Percentiles rank a stretch among this genome's conserved stretches.
These are phyloP conservation scores for Boletus fagicola DNA, from an alignment of 768 basidiomycete genomes.

Conservation along the genomic window DNA sequence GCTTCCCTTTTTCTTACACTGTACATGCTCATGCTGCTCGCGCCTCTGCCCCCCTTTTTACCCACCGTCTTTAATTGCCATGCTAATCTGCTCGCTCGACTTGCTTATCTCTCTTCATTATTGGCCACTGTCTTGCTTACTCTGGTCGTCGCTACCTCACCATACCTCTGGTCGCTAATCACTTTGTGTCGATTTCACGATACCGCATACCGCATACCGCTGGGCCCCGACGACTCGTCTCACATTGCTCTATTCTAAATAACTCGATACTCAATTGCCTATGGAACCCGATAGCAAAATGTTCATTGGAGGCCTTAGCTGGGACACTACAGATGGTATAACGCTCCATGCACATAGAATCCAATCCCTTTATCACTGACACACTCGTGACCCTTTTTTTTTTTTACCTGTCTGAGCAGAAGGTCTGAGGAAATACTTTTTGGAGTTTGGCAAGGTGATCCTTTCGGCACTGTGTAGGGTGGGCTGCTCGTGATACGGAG, in stretches of 20 bases:
- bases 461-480: slow-evolving; percentile 7
- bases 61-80: slow-evolving; percentile 22
- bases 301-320: slow-evolving; percentile 88
- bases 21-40: slow-evolving; percentile 19
- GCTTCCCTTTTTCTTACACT: slow-evolving; percentile 14
- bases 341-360: slow-evolving; percentile 28
- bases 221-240: slow-evolving; percentile 33
- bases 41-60: slow-evolving; percentile 8
- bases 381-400: slow-evolving; percentile 16
- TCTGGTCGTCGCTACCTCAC: slow-evolving; percentile 34
- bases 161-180: slow-evolving; percentile 36
- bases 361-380: slow-evolving; percentile 27
- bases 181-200: slow-evolving; percentile 34
- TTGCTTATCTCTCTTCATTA: slow-evolving; percentile 29
- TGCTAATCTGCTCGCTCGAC: slow-evolving; percentile 30
- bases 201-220: slow-evolving; percentile 39
- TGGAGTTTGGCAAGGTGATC: slow-evolving; percentile 71
- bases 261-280: slow-evolving; percentile 31
- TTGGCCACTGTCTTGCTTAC: slow-evolving; percentile 31
- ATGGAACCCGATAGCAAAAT: slow-evolving; percentile 65
- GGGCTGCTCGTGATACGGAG: not conserved
- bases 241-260: slow-evolving; percentile 30
- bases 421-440: slow-evolving; percentile 68
- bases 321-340: slow-evolving; percentile 90
- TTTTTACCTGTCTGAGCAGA: slow-evolving; percentile 40